These are phyloP conservation scores for Astraeus odoratus DNA, from an alignment of 768 basidiomycete genomes.

Conservation along the genomic window DNA sequence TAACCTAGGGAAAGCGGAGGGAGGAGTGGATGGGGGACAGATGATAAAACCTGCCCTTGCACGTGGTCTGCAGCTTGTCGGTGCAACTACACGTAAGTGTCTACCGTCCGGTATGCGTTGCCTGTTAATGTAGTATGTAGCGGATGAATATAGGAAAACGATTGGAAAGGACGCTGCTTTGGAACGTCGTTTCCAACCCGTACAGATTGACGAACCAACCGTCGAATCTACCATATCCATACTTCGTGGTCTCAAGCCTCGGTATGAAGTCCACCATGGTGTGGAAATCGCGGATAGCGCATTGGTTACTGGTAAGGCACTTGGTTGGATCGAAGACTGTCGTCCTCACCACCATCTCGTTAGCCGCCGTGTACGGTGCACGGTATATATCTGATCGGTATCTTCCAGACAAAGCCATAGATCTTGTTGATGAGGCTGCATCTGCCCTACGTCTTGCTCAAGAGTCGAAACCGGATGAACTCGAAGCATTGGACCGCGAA, in stretches of 20 bases:
- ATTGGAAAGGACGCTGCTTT: constrained; percentile 91
- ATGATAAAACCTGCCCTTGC: constrained; percentile 93
- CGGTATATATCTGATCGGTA: constrained; percentile 85
- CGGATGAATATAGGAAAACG: constrained; percentile 86
- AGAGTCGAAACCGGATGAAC: constrained; percentile 79
- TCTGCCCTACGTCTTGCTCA: constrained; percentile 82
- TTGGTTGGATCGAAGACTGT: background rate
- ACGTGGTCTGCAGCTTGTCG: constrained; percentile 80
- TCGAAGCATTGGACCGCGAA: constrained; percentile 77
- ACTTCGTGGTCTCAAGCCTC: constrained; percentile 74
- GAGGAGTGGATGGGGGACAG: constrained; percentile 85
- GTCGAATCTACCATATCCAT: constrained; percentile 83
- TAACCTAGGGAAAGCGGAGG: constrained; percentile 87
- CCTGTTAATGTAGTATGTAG: constrained; percentile 23
- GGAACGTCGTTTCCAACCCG: constrained; percentile 86
- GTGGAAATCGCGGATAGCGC: constrained; percentile 88
- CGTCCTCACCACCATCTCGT: too few relatives aligned
- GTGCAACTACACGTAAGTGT: constrained; percentile 78
- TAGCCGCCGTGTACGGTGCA: constrained; percentile 78
- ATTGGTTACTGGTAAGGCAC: constrained; percentile 65
- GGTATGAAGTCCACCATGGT: constrained; percentile 90
- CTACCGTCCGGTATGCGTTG: background rate
- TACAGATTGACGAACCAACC: constrained; percentile 82
- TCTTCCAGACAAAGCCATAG: constrained; percentile 88
- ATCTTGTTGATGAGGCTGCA: constrained; percentile 90